phyloP scores from a whole-genome alignment of 2,329 filamentous ascomycete species.

The Epichloe scottii region DNA sequence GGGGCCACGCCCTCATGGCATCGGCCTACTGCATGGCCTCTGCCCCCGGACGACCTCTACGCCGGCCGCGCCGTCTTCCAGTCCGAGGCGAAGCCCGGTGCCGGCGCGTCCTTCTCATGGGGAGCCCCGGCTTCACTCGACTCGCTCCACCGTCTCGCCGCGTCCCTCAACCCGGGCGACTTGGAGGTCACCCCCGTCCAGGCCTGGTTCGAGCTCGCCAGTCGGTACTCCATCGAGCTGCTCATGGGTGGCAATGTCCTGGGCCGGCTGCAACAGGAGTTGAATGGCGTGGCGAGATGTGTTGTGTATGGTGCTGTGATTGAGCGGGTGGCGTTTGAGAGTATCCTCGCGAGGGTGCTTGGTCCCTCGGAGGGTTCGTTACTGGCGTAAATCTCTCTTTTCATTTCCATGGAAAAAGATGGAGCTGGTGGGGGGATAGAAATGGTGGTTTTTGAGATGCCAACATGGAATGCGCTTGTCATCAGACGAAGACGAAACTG shows the following conservation, averaged over 20 bases:
- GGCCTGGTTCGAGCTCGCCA: constrained; percentile 41
- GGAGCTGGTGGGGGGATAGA: neutral
- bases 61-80: constrained; percentile 9
- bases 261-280: constrained; percentile 26
- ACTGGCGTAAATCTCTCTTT: neutral
- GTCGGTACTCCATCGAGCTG: constrained; percentile 24
- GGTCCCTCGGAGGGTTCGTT: constrained; percentile 10
- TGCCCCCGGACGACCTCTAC: constrained; percentile 25
- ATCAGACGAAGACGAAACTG: too few species aligned
- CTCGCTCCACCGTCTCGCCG: constrained; percentile 31
- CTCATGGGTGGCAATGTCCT: constrained; percentile 25
- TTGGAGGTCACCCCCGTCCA: constrained; percentile 38
- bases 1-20: constrained; percentile 33
- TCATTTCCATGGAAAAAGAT: neutral
- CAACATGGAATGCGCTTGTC: too few species aligned
- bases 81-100: neutral
- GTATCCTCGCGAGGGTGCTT: constrained; percentile 27
- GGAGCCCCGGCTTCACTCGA: constrained; percentile 27
- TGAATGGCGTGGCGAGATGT: constrained; percentile 32
- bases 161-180: constrained; percentile 28
- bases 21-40: constrained; percentile 27
- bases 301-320: constrained; percentile 36
- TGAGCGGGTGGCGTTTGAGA: constrained; percentile 33
- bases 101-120: constrained; percentile 20
- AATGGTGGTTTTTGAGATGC: too few species aligned